Percentiles rank a stretch among this genome's conserved stretches.
Evolutionary conservation across 192 early-diverging fungal genomes (phyloP).

Genomic region (Backusella psychrophila): DNA sequence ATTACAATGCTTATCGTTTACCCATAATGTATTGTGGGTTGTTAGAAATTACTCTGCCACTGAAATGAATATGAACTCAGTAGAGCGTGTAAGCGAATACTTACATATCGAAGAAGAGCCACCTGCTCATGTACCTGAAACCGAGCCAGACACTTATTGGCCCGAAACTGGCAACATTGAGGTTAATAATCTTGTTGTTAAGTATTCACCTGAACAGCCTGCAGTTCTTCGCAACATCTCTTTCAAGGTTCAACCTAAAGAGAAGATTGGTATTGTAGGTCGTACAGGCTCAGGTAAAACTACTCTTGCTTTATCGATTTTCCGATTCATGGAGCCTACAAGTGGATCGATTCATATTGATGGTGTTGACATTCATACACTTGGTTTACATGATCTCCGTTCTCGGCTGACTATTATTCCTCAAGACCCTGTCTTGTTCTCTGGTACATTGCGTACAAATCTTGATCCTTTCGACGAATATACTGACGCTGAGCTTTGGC

Average conservation of each 20-base stretch:
- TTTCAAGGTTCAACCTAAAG: slow-evolving; percentile 35
- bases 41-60: slow-evolving; percentile 72
- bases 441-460: slow-evolving; percentile 56
- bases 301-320: slow-evolving; percentile 42
- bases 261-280: slow-evolving; percentile 51
- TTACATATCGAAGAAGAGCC: slow-evolving; percentile 77
- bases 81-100: slow-evolving; percentile 87
- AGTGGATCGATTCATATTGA: slow-evolving; percentile 62
- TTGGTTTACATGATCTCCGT: slow-evolving; percentile 66
- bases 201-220: slow-evolving; percentile 43
- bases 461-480: slow-evolving; percentile 68
- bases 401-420: slow-evolving; percentile 84
- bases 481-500: slow-evolving; percentile 47
- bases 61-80: slow-evolving; percentile 86
- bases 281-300: slow-evolving; percentile 53
- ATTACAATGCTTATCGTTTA: slow-evolving; percentile 80
- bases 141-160: slow-evolving; percentile 18
- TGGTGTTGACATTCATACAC: slow-evolving; percentile 61
- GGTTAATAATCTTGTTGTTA: slow-evolving; percentile 33
- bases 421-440: slow-evolving; percentile 75
- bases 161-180: slow-evolving; percentile 32
- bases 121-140: neutral
- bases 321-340: slow-evolving; percentile 50
- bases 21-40: slow-evolving; percentile 73
- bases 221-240: slow-evolving; percentile 43